phyloP scores from a whole-genome alignment of 768 basidiomycete genomes.

The Tricholoma saponaceum region DNA sequence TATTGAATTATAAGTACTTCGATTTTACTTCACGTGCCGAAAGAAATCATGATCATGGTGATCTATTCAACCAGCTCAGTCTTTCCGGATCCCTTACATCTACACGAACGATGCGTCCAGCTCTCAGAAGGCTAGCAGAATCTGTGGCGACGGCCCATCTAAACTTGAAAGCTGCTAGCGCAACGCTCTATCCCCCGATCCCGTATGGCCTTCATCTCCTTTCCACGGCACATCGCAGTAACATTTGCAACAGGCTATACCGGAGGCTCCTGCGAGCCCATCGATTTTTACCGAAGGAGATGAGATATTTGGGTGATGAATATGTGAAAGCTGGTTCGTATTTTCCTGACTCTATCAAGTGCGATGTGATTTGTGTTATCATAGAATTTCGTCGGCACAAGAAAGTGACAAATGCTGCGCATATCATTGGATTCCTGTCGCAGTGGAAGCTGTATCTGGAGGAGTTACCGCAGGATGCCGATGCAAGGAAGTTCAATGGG shows the following conservation, averaged over 20 bases:
- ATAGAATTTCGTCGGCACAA: constrained; percentile 86
- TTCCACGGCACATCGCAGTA: not conserved
- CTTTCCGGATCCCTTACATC: not conserved
- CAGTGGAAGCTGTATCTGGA: constrained; percentile 97
- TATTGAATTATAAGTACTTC: too few relatives aligned
- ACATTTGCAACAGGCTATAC: constrained; percentile 55
- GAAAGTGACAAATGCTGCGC: constrained; percentile 74
- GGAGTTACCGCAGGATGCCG: constrained; percentile 46
- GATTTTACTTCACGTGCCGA: not conserved
- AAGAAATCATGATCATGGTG: too few relatives aligned
- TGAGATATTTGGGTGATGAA: constrained; percentile 81
- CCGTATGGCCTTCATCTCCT: constrained; percentile 51
- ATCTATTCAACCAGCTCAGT: not conserved
- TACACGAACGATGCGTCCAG: constrained; percentile 31
- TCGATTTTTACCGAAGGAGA: constrained; percentile 63
- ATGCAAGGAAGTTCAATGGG: constrained; percentile 48
- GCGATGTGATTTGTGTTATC: constrained; percentile 1
- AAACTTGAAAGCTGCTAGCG: constrained; percentile 58
- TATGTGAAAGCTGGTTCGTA: constrained; percentile 75
- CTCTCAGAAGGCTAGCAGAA: constrained; percentile 46
- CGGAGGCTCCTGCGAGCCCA: constrained; percentile 81
- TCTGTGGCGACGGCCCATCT: constrained; percentile 55
- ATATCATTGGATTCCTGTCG: constrained; percentile 92
- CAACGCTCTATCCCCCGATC: constrained; percentile 74
- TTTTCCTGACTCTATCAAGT: not conserved